phyloP scores from a whole-genome alignment of 257 asterid genomes.

The Fraxinus americana region DNA sequence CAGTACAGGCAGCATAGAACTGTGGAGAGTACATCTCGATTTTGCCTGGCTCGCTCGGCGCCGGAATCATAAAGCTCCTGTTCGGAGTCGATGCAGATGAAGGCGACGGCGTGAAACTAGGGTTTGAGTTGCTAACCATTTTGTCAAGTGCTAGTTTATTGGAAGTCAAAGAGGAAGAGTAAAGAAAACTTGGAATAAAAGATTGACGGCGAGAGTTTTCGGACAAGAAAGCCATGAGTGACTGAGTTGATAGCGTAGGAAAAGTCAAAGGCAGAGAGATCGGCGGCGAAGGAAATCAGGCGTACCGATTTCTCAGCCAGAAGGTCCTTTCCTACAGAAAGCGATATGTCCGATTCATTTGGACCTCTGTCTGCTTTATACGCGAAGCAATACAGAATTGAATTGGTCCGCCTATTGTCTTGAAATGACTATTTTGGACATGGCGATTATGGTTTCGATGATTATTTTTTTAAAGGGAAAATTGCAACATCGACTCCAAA shows the following conservation, averaged over 20 bases:
- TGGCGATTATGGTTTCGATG: too few relatives aligned
- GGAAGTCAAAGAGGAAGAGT: constrained; percentile 48
- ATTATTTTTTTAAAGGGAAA: too few relatives aligned
- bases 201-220: constrained; percentile 61
- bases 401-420: too few relatives aligned
- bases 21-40: constrained; percentile 82
- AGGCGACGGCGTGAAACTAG: constrained; percentile 21
- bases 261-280: constrained; percentile 1
- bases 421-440: too few relatives aligned
- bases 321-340: background rate
- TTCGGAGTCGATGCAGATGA: constrained; percentile 20
- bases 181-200: constrained; percentile 69
- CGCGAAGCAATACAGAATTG: background rate
- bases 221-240: constrained; percentile 41
- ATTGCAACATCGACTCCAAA: too few relatives aligned
- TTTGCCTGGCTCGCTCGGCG: constrained; percentile 79
- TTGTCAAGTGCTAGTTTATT: constrained; percentile 37
- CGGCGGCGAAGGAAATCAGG: constrained; percentile 5
- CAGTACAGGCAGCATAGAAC: constrained; percentile 82
- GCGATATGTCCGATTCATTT: constrained; percentile 20
- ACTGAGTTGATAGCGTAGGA: constrained; percentile 16
- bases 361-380: constrained; percentile 18
- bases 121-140: constrained; percentile 29
- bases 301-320: constrained; percentile 6
- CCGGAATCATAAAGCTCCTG: constrained; percentile 51